These are phyloP conservation scores for Cryphonectria naterciae DNA, from an alignment of 2,329 filamentous ascomycete genomes.

Conservation along the genomic window DNA sequence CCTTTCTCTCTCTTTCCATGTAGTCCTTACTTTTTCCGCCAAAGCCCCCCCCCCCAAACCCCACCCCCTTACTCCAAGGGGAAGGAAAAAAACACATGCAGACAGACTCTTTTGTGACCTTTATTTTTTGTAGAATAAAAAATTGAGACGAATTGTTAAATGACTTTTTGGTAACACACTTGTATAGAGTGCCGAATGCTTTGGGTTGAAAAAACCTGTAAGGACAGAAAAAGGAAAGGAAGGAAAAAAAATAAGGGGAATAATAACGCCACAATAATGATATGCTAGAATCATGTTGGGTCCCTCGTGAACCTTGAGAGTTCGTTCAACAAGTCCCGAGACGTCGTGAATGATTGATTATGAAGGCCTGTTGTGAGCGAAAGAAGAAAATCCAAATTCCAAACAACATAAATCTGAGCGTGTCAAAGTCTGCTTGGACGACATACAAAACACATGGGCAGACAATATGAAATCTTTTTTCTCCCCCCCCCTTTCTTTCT, in stretches of 20 bases:
- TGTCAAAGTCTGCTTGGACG: background rate
- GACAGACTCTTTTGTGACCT: background rate
- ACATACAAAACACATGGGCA: background rate
- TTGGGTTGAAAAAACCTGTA: background rate
- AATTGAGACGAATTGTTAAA: background rate
- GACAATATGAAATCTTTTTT: background rate
- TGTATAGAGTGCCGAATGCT: background rate
- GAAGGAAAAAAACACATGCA: background rate
- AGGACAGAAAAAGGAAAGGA: background rate
- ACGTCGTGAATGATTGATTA: slow-evolving; percentile 6
- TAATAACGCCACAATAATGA: background rate
- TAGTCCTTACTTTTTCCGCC: background rate
- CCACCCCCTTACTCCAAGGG: background rate
- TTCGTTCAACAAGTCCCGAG: background rate
- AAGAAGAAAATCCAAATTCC: background rate
- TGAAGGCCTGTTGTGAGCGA: background rate
- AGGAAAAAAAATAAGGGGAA: background rate
- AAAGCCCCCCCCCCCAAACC: background rate
- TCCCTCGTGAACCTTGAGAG: background rate
- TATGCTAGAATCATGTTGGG: slow-evolving; percentile 7
- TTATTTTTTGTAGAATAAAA: background rate
- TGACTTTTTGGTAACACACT: background rate
- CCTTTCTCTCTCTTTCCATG: background rate
- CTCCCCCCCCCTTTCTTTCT: no score
- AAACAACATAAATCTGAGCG: background rate